These are phyloP conservation scores for Rostrohypoxylon terebratum DNA, from an alignment of 495 filamentous ascomycete species.

Conservation along the genomic window DNA sequence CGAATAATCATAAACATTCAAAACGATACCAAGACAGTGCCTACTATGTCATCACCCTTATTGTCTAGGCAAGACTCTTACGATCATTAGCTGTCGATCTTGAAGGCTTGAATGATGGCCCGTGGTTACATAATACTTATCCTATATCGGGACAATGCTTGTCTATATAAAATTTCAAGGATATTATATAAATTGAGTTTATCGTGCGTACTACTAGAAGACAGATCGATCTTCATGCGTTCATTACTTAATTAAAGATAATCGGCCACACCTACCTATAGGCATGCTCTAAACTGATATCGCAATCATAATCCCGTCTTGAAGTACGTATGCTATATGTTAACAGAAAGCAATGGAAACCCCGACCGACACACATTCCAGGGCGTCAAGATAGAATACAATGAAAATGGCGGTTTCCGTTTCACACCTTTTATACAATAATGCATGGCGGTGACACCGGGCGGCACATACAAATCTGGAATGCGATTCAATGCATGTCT, in stretches of 20 bases:
- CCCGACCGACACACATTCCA: neutral
- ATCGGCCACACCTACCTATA: neutral
- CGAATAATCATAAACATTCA: neutral
- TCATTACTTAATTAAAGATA: neutral
- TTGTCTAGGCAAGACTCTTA: neutral
- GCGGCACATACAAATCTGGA: conserved; percentile 5
- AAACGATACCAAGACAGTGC: neutral
- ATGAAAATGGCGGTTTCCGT: conserved; percentile 17
- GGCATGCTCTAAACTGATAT: neutral
- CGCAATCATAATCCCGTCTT: neutral
- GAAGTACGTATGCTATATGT: neutral
- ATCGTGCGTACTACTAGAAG: neutral
- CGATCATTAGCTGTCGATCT: neutral
- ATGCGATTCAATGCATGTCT: conserved; percentile 21
- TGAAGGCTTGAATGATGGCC: neutral
- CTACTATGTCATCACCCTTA: neutral
- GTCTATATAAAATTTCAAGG: neutral
- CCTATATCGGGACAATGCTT: neutral
- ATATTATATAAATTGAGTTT: neutral
- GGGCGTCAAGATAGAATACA: neutral
- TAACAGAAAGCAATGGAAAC: neutral
- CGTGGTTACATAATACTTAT: neutral
- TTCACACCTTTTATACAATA: conserved; percentile 4
- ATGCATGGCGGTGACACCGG: conserved; percentile 25
- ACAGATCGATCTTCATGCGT: conserved; percentile 7